Evolutionary conservation across 1,284 basidiomycete species (phyloP).

Genomic region (Lentinula novae-zelandiae): DNA sequence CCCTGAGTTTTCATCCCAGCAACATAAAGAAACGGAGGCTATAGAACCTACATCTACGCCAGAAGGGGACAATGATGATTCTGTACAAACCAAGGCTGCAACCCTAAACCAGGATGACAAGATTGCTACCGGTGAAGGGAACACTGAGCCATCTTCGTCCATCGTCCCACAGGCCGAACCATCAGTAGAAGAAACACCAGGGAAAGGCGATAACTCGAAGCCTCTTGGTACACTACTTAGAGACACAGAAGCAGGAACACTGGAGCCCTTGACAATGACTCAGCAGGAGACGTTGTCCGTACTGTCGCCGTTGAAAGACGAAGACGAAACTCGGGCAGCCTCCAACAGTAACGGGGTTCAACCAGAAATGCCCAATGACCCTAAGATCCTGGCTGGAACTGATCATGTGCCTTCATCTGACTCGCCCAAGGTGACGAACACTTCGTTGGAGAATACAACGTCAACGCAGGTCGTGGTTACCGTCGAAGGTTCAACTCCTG

Average conservation of each 20-base stretch:
- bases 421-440: neutral
- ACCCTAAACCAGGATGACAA: neutral
- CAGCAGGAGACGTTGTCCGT: too few relatives aligned
- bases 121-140: neutral
- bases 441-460: neutral
- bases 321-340: too few relatives aligned
- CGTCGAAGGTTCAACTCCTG: neutral
- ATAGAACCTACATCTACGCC: neutral
- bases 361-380: too few relatives aligned
- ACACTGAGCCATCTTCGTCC: neutral
- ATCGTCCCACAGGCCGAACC: too few relatives aligned
- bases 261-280: too few relatives aligned
- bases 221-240: too few relatives aligned
- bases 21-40: neutral
- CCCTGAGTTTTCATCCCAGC: neutral
- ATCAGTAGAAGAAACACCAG: too few relatives aligned
- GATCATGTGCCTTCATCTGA: neutral
- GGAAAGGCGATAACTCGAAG: too few relatives aligned
- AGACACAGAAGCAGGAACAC: too few relatives aligned
- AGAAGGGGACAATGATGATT: neutral
- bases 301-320: too few relatives aligned
- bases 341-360: too few relatives aligned
- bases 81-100: neutral
- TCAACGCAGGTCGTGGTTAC: neutral
- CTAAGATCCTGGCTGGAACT: too few relatives aligned